Percentiles rank a stretch among this genome's conserved stretches.
phyloP scores from a whole-genome alignment of 768 basidiomycete genomes.

The Lepiota venenata region DNA sequence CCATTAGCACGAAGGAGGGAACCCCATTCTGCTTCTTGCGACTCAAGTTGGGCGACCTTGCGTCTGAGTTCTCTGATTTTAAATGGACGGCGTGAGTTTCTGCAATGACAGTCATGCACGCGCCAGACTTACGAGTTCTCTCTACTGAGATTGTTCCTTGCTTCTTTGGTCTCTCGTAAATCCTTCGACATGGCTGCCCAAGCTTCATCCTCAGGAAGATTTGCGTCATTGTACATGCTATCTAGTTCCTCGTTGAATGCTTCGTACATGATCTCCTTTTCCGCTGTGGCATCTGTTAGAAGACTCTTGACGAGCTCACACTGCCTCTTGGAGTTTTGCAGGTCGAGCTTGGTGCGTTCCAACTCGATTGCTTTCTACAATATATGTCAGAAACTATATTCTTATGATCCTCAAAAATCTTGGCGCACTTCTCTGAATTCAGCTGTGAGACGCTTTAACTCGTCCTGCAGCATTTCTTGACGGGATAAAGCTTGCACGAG shows the following conservation, averaged over 20 bases:
- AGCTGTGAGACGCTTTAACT: constrained; percentile 44
- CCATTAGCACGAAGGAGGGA: constrained; percentile 52
- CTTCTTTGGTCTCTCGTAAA: constrained; percentile 69
- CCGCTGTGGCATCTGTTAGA: constrained; percentile 71
- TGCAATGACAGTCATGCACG: background rate
- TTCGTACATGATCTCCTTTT: constrained; percentile 94
- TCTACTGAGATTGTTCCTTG: constrained; percentile 65
- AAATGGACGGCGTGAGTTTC: background rate
- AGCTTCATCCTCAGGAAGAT: constrained; percentile 80
- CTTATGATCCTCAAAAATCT: background rate
- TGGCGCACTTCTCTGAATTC: constrained; percentile 57
- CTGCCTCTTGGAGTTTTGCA: constrained; percentile 68
- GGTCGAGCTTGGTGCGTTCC: constrained; percentile 57
- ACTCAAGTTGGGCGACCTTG: constrained; percentile 64
- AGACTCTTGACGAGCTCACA: constrained; percentile 78
- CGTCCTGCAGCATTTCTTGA: constrained; percentile 53
- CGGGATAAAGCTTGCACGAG: constrained; percentile 47
- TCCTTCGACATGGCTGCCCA: constrained; percentile 77
- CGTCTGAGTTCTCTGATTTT: constrained; percentile 61
- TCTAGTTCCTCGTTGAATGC: constrained; percentile 95
- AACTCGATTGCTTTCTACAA: constrained; percentile 58
- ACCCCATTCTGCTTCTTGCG: constrained; percentile 82
- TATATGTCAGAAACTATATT: background rate
- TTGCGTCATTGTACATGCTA: constrained; percentile 82
- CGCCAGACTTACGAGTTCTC: constrained; percentile 71